A percentile compares a stretch with the other conserved stretches of the same genome.
Conservation (phyloP, 2,329 filamentous ascomycete species). For the Capronia americana region DNA sequence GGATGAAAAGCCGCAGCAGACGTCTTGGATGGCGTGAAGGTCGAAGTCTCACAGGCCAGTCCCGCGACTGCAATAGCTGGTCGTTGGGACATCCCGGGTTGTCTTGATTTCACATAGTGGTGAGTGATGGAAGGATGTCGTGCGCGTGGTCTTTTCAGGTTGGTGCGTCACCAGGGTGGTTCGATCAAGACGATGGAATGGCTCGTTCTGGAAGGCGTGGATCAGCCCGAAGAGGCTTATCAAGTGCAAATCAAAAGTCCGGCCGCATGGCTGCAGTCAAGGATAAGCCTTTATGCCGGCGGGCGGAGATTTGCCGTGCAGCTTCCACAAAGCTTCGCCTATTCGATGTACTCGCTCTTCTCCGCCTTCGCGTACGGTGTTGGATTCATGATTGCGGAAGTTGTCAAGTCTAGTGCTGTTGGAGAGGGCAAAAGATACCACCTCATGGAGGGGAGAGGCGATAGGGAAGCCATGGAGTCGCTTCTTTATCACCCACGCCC, state of each 20-base stretch:
- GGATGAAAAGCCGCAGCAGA: conserved; percentile 7
- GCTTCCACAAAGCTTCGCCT: conserved; percentile 7
- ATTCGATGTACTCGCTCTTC: conserved; percentile 7
- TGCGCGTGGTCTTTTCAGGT: not conserved
- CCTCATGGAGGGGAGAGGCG: conserved; percentile 11
- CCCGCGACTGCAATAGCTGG: conserved; percentile 15
- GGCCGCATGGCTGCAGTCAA: not conserved
- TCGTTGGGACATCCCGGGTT: not conserved
- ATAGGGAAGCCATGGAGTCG: not conserved
- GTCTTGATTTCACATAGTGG: not conserved
- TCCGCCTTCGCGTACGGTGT: not conserved
- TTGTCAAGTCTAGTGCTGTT: conserved; percentile 6
- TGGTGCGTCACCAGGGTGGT: not conserved
- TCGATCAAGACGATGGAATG: not conserved
- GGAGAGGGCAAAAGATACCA: conserved; percentile 6
- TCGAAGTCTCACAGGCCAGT: conserved; percentile 15
- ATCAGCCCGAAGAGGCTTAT: conserved; percentile 3
- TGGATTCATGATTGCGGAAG: not conserved
- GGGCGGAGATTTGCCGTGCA: not conserved
- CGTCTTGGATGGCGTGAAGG: conserved; percentile 16
- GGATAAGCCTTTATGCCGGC: not conserved
- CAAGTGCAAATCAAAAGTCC: not conserved
- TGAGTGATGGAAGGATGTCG: not conserved
- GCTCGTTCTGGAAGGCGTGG: conserved; percentile 9
- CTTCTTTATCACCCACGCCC: conserved; percentile 1